Conservation (phyloP, 345 rosid genomes). For the Clausena lansium region DNA sequence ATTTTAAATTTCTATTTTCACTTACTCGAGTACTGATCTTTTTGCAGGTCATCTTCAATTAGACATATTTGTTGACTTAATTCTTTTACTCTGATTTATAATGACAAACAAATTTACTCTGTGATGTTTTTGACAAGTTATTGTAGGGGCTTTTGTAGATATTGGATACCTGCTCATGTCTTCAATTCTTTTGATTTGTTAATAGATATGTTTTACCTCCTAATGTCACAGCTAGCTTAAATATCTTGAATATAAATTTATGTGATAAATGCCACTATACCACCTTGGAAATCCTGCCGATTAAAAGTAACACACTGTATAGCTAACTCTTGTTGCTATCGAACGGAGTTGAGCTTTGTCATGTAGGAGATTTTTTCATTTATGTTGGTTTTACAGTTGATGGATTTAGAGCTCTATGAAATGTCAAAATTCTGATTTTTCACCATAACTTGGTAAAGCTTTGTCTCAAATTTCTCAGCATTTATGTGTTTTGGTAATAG, state of each 20-base stretch:
- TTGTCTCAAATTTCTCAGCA: background rate
- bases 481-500: background rate
- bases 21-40: background rate
- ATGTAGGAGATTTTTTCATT: background rate
- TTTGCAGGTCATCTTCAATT: background rate
- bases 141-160: background rate
- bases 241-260: background rate
- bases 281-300: background rate
- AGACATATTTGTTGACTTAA: background rate
- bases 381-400: background rate
- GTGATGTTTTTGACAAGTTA: background rate
- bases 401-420: background rate
- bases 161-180: background rate
- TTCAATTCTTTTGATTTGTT: background rate
- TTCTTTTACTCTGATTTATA: background rate
- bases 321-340: no score
- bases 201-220: background rate
- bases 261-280: background rate
- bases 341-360: background rate
- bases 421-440: background rate
- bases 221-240: background rate
- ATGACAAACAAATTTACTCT: background rate
- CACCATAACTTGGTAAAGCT: background rate
- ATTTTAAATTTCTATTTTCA: background rate
- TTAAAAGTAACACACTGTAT: no score